Base-by-base conservation (phyloP, 305 asterid species). In the Lippia alba region DNA sequence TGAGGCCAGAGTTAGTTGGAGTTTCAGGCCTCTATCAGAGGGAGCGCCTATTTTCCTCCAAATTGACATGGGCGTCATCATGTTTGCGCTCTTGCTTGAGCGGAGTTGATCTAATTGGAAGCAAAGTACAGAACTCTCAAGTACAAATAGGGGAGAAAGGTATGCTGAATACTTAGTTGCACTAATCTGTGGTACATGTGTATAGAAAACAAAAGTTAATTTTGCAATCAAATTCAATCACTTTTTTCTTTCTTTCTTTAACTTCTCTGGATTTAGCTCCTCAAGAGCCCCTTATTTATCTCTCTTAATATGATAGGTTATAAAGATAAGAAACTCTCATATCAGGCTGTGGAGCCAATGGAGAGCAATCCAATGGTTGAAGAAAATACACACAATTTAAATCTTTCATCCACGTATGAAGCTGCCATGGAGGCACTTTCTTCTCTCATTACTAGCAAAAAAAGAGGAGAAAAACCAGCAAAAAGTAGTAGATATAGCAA, bases 371-470 rank as follows among this genome's bases (percentile, higher is more conserved):
- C 57, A 30, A 65, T 45, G 59, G 56, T 53, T 51, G 86, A 66
- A 74, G 87, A 89, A 61, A 80, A 79, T 76, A 59, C 68, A 49
- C 62, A 74, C 18, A 59, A 71, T 18, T 72, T 69, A 69, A 56
- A 34, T 73, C 81, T 70, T 73, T 75, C 84, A 24, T 79, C 91
- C 51, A 62, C 87, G 9, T 92, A 90, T 82, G 96, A 92, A 48
- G 56, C 81, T 78, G 90, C 94, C 66, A 92, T 92, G 98, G 97
- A 90, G 73, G 89, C 94, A 57, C 96, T 92, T 75, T 92, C 98
- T 5, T 90, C 94, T 73, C 98, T 92, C 72, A 90, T 92, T 72
- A 81, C 86, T 48, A 58, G 83, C 73, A 80, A 88, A 77, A 84
- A 78, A 41, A 83, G 93, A 64, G 90, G 91, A 63, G 87, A 78